Percentiles rank a stretch among this genome's conserved stretches.
These are phyloP conservation scores for Trichoderma sp. DNA, from an alignment of 2,329 filamentous ascomycete species.

Conservation along the genomic window DNA sequence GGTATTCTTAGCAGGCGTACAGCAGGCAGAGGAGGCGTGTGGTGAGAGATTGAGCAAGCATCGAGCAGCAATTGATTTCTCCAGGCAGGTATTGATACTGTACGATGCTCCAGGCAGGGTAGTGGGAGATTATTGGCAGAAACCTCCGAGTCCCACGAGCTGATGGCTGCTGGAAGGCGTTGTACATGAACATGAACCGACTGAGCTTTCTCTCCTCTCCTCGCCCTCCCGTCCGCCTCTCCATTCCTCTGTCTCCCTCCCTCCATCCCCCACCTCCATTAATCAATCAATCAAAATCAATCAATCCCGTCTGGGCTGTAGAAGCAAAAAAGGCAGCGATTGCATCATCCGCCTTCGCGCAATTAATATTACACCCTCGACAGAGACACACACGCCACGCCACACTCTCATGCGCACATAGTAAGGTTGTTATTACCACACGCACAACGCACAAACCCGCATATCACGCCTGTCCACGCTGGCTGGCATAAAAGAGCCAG, in stretches of 20 bases:
- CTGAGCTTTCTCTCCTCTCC: not conserved
- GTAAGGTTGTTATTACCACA: not conserved
- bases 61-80: not conserved
- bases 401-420: not conserved
- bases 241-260: not conserved
- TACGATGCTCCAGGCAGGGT: not conserved
- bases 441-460: constrained; percentile 11
- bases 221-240: not conserved
- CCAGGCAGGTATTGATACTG: not conserved
- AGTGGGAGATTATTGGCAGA: not conserved
- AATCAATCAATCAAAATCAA: not conserved
- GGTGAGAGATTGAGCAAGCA: not conserved
- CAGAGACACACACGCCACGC: constrained; percentile 1
- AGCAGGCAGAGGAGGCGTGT: not conserved
- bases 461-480: constrained; percentile 19
- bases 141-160: not conserved
- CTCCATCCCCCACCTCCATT: not conserved
- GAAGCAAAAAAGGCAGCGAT: constrained; percentile 6
- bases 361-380: constrained; percentile 2
- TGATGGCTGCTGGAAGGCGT: not conserved
- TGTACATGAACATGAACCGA: not conserved
- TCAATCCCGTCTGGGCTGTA: constrained; percentile 1
- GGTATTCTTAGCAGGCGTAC: not conserved
- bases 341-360: constrained; percentile 8
- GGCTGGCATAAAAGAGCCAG: constrained; percentile 21